Conservation (phyloP, 257 asterid species). For the Salvia splendens region DNA sequence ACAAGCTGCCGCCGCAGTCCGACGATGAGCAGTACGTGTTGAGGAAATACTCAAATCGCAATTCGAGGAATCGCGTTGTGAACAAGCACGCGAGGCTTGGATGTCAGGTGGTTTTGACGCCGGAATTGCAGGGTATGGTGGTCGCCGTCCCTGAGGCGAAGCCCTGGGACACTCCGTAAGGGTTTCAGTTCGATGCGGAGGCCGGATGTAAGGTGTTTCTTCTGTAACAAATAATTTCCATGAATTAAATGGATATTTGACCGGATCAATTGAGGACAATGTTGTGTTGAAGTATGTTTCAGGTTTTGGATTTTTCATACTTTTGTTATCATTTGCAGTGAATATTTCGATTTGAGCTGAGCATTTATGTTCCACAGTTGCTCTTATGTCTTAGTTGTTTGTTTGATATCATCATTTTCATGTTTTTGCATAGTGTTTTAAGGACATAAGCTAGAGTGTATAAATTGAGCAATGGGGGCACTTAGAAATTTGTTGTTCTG, state of each 20-base stretch:
- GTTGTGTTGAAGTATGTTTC: slow-evolving; percentile 23
- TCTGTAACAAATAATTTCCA: slow-evolving; percentile 38
- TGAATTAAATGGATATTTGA: slow-evolving; percentile 28
- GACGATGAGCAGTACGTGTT: slow-evolving; percentile 57
- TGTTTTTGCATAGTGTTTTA: neutral
- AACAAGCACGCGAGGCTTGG: slow-evolving; percentile 67
- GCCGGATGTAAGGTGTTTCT: slow-evolving; percentile 27
- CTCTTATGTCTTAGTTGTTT: neutral
- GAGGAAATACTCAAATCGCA: slow-evolving; percentile 35
- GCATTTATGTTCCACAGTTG: neutral
- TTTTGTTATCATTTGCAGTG: slow-evolving; percentile 11
- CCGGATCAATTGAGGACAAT: slow-evolving; percentile 23
- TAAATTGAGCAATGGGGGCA: slow-evolving; percentile 6
- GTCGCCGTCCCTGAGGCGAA: slow-evolving; percentile 55
- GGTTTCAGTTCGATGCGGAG: slow-evolving; percentile 30
- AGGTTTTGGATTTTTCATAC: neutral
- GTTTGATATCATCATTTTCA: neutral
- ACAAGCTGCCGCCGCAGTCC: slow-evolving; percentile 76
- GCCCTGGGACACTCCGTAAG: slow-evolving; percentile 64
- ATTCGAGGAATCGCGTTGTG: slow-evolving; percentile 53
- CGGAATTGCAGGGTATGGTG: slow-evolving; percentile 61
- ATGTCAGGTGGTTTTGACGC: slow-evolving; percentile 52
- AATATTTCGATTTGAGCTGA: slow-evolving; percentile 9
- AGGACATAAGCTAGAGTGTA: slow-evolving; percentile 8
- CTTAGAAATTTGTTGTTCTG: slow-evolving; percentile 5